Conservation (phyloP, 371 early-diverging fungal species). For the Mortierella sp. region DNA sequence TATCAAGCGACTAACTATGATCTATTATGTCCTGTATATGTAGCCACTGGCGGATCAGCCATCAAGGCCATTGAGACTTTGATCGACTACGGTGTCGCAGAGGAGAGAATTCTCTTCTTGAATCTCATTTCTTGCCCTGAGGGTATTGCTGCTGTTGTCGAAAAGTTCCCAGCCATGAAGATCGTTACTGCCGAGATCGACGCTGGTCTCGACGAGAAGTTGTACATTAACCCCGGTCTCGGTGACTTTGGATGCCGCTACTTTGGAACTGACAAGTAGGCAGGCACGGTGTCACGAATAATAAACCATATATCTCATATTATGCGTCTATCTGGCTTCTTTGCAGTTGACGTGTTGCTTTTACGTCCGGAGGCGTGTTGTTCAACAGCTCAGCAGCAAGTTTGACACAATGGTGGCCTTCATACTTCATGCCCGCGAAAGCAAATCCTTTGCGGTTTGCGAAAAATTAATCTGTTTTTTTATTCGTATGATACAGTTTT, state of each 20-base stretch:
- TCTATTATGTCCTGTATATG: neutral
- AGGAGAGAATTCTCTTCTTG: conserved; percentile 87
- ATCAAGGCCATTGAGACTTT: conserved; percentile 92
- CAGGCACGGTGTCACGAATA: neutral
- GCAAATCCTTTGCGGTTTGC: neutral
- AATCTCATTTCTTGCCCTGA: conserved; percentile 87
- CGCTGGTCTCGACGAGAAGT: conserved; percentile 80
- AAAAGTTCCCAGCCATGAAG: conserved; percentile 81
- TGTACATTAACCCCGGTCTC: conserved; percentile 93
- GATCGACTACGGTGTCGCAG: conserved; percentile 85
- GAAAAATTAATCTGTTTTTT: neutral
- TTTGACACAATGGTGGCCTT: no score
- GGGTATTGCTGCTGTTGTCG: conserved; percentile 82
- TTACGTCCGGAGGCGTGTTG: no score
- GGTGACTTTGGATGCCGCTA: conserved; percentile 91
- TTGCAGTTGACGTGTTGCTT: no score
- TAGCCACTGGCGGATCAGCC: conserved; percentile 95
- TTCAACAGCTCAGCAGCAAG: no score
- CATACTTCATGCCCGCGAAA: no score
- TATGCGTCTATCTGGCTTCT: no score
- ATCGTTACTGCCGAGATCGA: conserved; percentile 91
- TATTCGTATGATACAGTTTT: no score
- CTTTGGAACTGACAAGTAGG: conserved; percentile 66
- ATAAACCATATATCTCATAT: no score
- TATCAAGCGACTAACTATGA: no score